Base-by-base conservation (phyloP, 805 yeast genomes). In the Ogataea dorogensis region DNA sequence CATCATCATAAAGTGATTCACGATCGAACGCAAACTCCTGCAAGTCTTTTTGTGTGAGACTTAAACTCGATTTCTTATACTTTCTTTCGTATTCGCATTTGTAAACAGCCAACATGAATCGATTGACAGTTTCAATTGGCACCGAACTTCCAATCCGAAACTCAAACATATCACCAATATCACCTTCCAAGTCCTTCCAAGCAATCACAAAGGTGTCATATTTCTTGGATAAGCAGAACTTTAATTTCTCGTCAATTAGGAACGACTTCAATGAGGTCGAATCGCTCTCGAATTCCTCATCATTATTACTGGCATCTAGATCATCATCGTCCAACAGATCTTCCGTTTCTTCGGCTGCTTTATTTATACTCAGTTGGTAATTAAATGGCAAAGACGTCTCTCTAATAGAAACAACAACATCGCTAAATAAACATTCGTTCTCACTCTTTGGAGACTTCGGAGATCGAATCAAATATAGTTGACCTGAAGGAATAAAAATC, bases 161-260 rank as follows among this genome's bases (percentile, higher is more conserved):
- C 59, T 88, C 95, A 59, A 82, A 87, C 44, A 69, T 64, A 53
- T 89, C 97, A 16, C 87, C 96, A 5, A 71, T 68, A 51, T 89
- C 96, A n/a, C 96, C 96, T 28, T 78, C 79, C 23, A 77, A 55
- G 57, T 93, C 96, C 10, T 64, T 69, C 98, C 98, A 91, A 0
- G 81, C 67, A 17, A 91, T 71, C 2, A 80, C 77, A 24, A 68
- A 63, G 4, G 71, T 64, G 23, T 76, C 74, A 25, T 66, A 59
- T 35, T 73, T 71, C 38, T 73, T 67, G 39, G 67, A 67, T 38
- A 73, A 68, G 40, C 76, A 69, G 32, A 89, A 65, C 24, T 70
- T 64, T 38, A 91, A 63, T 3, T 73, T 73, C 42, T 75, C 77
- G 46, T 76, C 77, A 19, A 93, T 71, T 20, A 79, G 63, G 50